Percentiles rank a stretch among this genome's conserved stretches.
Conservation (phyloP, 2,329 filamentous ascomycete species). For the Neocatenulostroma microsporum region DNA sequence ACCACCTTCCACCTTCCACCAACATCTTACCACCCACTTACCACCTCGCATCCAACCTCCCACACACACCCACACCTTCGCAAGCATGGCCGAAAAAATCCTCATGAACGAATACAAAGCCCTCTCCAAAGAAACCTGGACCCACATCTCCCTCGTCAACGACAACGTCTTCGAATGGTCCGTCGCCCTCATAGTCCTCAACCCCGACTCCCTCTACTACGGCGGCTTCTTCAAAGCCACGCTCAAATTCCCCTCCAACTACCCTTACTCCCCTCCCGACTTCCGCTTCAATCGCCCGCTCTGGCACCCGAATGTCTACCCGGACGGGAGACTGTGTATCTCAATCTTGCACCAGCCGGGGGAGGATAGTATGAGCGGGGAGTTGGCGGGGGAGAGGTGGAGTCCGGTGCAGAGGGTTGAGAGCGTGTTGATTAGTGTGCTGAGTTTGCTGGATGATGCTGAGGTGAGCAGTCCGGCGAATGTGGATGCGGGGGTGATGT, state of each 20-base stretch:
- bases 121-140: conserved; percentile 85
- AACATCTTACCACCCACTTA: no score
- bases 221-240: conserved; percentile 88
- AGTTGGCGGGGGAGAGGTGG: conserved; percentile 85
- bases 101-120: conserved; percentile 82
- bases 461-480: conserved; percentile 92
- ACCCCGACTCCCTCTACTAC: conserved; percentile 83
- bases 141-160: conserved; percentile 76
- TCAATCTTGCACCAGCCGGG: conserved; percentile 91
- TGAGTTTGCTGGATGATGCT: conserved; percentile 85
- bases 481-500: conserved; percentile 81
- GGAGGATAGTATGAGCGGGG: conserved; percentile 86
- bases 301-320: conserved; percentile 89
- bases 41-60: no score
- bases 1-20: no score
- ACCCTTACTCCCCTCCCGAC: conserved; percentile 81
- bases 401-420: conserved; percentile 89
- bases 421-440: conserved; percentile 84
- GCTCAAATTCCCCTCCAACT: conserved; percentile 81
- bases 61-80: conserved; percentile 2
- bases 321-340: conserved; percentile 85
- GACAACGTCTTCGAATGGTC: conserved; percentile 84
- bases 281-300: conserved; percentile 78
- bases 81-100: conserved; percentile 59
- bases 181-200: conserved; percentile 83